Evolutionary conservation across 176 grass and related monocot species (phyloP).

Genomic region (Carex parvula): DNA sequence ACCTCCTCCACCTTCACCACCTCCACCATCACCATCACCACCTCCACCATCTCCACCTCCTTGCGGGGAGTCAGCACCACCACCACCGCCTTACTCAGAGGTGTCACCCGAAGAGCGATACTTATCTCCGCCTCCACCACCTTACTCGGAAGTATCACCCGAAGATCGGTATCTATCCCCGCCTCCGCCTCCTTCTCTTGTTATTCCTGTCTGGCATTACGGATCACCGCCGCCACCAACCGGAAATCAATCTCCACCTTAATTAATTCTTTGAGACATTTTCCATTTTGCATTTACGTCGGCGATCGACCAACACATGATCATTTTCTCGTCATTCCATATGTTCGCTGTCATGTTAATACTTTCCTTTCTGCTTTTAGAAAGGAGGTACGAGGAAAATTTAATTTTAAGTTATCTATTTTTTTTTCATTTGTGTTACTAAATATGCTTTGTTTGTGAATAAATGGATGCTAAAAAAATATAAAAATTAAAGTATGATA

Average conservation of each 20-base stretch:
- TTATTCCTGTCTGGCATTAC: conserved; percentile 46
- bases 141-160: conserved; percentile 24
- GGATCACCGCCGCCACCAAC: conserved; percentile 55
- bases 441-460: conserved; percentile 38
- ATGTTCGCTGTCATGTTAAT: conserved; percentile 14
- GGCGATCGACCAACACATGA: not conserved
- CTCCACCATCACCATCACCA: conserved; percentile 16
- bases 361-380: conserved; percentile 12
- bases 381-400: not conserved
- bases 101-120: conserved; percentile 38
- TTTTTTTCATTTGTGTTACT: conserved; percentile 7
- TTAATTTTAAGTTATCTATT: conserved; percentile 19
- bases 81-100: conserved; percentile 34
- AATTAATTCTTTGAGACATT: conserved; percentile 31
- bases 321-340: not conserved
- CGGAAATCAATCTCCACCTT: conserved; percentile 13
- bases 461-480: conserved; percentile 31
- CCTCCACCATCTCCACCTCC: conserved; percentile 24
- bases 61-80: not conserved
- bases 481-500: conserved; percentile 20
- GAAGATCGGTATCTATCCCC: not conserved
- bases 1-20: not conserved
- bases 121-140: conserved; percentile 33
- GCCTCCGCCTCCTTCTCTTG: conserved; percentile 13
- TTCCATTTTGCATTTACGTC: conserved; percentile 1